These are phyloP conservation scores for Pseudocercospora ulei DNA, from an alignment of 2,329 filamentous ascomycete genomes.

Conservation along the genomic window DNA sequence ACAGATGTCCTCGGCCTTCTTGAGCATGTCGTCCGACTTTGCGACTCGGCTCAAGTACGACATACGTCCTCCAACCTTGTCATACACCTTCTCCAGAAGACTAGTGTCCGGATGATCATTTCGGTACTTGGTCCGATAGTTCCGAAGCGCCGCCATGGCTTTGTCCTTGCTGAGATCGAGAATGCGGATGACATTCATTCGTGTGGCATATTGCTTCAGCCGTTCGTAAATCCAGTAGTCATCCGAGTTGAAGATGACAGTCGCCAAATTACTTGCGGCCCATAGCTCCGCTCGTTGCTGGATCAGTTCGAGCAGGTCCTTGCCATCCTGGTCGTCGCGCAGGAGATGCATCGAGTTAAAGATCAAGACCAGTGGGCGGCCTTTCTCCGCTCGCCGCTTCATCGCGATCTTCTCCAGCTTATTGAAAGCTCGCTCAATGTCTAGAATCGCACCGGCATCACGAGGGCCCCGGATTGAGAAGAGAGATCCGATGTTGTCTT, in stretches of 20 bases:
- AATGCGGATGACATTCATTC: conserved; percentile 88
- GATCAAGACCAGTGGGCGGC: conserved; percentile 74
- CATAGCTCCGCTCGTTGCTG: conserved; percentile 94
- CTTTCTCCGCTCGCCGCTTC: conserved; percentile 51
- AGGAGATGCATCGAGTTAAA: conserved; percentile 90
- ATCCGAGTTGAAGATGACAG: conserved; percentile 88
- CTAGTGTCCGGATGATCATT: conserved; percentile 47
- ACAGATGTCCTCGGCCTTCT: conserved; percentile 63
- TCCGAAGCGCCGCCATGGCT: conserved; percentile 65
- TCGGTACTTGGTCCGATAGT: conserved; percentile 73
- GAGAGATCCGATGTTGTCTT: conserved; percentile 93
- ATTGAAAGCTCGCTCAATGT: conserved; percentile 94
- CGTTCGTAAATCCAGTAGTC: conserved; percentile 98
- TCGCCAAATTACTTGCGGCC: conserved; percentile 85
- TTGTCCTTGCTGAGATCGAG: conserved; percentile 69
- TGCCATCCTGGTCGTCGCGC: conserved; percentile 84
- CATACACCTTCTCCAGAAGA: conserved; percentile 67
- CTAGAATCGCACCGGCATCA: conserved; percentile 81
- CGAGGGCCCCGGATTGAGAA: conserved; percentile 90
- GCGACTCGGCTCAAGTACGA: conserved; percentile 84
- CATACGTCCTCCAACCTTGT: conserved; percentile 75
- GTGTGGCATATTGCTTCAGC: conserved; percentile 79
- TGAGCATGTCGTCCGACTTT: conserved; percentile 71
- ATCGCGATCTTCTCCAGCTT: conserved; percentile 95
- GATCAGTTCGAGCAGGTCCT: conserved; percentile 82